Percentiles rank a stretch among this genome's conserved stretches.
phyloP scores from a whole-genome alignment of 2,329 filamentous ascomycete species.

The Akanthomyces lecanii region DNA sequence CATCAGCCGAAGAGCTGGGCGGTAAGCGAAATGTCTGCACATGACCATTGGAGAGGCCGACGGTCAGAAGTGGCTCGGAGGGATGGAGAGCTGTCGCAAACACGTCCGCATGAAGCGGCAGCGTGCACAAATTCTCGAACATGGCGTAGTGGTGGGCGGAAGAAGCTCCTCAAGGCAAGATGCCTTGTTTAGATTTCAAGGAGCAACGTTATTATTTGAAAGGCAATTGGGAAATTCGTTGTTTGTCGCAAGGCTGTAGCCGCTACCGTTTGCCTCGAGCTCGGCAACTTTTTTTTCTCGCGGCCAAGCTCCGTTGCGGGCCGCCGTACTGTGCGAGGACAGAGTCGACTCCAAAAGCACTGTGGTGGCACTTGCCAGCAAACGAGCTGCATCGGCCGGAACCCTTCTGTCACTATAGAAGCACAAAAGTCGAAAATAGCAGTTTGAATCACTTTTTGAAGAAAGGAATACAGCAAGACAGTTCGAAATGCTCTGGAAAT shows the following conservation, averaged over 20 bases:
- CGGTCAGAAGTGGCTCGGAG: constrained; percentile 74
- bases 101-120: constrained; percentile 80
- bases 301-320: background rate
- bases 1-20: constrained; percentile 45
- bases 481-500: background rate
- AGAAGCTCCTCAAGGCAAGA: background rate
- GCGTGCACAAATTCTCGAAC: constrained; percentile 89
- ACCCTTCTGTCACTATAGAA: background rate
- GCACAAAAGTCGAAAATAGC: background rate
- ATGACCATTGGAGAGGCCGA: constrained; percentile 79
- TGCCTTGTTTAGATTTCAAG: background rate
- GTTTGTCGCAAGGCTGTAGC: background rate
- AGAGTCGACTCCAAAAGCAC: background rate
- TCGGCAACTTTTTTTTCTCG: background rate
- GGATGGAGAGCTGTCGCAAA: constrained; percentile 89
- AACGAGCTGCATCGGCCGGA: background rate
- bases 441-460: background rate
- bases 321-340: constrained; percentile 7
- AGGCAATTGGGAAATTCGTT: background rate
- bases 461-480: background rate
- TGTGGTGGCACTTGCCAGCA: background rate
- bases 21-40: constrained; percentile 79
- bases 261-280: background rate
- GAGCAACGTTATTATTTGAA: background rate
- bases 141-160: constrained; percentile 42